phyloP scores from a whole-genome alignment of 805 yeast genomes.

The Ogataea pilisensis region DNA sequence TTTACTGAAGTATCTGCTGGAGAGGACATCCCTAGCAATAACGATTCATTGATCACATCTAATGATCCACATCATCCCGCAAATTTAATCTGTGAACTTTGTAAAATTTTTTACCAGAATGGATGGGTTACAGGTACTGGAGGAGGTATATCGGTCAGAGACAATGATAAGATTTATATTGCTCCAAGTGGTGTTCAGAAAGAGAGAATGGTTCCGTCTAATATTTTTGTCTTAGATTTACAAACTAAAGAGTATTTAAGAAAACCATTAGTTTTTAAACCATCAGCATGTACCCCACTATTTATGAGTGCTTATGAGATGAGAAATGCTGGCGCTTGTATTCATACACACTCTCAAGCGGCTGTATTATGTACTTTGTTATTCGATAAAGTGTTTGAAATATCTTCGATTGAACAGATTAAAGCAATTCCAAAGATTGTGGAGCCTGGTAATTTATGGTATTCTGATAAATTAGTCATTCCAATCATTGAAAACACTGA shows the following conservation, averaged over 20 bases:
- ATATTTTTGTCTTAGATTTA: conserved; percentile 74
- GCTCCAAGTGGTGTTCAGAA: conserved; percentile 98
- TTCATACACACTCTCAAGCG: conserved; percentile 88
- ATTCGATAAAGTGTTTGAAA: conserved; percentile 66
- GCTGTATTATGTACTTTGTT: conserved; percentile 80
- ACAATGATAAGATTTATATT: conserved; percentile 55
- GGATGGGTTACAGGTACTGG: conserved; percentile 97
- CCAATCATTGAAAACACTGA: conserved; percentile 93
- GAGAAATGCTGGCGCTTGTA: conserved; percentile 84
- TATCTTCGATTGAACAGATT: conserved; percentile 83
- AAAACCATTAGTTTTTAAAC: conserved; percentile 65
- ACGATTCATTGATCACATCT: conserved; percentile 19
- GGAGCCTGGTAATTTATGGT: conserved; percentile 64
- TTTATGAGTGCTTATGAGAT: conserved; percentile 65
- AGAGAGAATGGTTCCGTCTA: conserved; percentile 77
- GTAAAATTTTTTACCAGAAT: conserved; percentile 69
- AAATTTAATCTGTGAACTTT: conserved; percentile 75
- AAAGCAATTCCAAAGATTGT: conserved; percentile 78
- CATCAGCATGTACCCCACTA: conserved; percentile 92
- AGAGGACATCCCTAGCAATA: conserved; percentile 1
- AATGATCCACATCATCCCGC: conserved; percentile 60
- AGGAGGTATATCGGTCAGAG: conserved; percentile 82
- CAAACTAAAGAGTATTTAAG: conserved; percentile 48
- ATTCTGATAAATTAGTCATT: conserved; percentile 69
- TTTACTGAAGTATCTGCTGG: background rate